Evolutionary conservation across 306 rosid species (phyloP), one percentile per base, ranked within the genome.

Genomic region (Pterocarpus santalinus): DNA sequence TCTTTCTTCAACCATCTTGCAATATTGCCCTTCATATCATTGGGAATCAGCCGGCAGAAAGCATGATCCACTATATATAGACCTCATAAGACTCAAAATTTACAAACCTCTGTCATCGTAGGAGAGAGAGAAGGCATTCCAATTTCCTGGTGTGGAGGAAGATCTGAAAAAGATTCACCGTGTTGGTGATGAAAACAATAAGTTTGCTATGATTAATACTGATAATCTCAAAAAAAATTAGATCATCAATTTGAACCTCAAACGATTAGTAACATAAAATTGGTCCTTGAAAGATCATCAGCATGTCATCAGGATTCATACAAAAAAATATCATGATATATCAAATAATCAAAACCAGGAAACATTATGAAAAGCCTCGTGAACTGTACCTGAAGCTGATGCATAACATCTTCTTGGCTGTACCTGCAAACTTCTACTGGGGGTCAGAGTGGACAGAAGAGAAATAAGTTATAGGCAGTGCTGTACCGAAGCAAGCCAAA

Each of bases 81-180:
- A 66, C 73, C 60, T 61, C 76, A 22, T 33, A 51, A 72, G 77
- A 65, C 34, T 80, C 51, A 49, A 90, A 61, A 74, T 73, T 47
- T 57, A 80, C 60, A 68, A 65, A 96, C 99, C 97, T 96, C 98
- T 36, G 95, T 84, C 99, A 96, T 96, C 77, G 98, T 93, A 76
- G 99, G 99, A 52, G 99, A 96, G 75, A 96, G 97, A 79, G 99
- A 93, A 63, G 99, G 99, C 98, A 96, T 93, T 86, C 98, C 99
- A 76, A 96, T 83, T 89, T 93, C 98, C 88, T 90, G 99, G 83
- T 96, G 98, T 8, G 99, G 90, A 72, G 99, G 99, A 65, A 96
- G 94, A 83, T 90, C 99, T 96, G 93, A 87, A 80, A 86, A 64
- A 87, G 32, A 84, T 78, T 72, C 57, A 58, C 47, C 83, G 60